Conservation (phyloP, 225 moss, liverwort and hornwort species). For the Marchantia polymorpha region DNA sequence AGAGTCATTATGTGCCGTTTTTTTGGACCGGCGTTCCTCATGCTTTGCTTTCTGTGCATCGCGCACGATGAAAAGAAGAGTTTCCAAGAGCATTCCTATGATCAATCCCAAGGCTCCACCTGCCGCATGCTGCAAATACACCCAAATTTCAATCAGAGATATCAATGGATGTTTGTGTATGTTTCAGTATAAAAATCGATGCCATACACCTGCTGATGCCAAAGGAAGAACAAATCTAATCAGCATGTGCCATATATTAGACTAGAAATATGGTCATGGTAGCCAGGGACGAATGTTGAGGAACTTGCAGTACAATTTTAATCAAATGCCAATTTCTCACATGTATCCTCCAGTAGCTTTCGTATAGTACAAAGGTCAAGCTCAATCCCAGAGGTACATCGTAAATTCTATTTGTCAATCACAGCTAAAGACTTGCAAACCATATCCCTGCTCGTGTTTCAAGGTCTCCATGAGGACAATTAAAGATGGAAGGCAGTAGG, state of each 20-base stretch:
- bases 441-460: not conserved
- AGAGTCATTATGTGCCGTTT: not conserved
- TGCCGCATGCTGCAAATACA: conserved; percentile 39
- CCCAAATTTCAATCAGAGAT: not conserved
- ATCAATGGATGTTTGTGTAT: no score
- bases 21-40: conserved; percentile 20
- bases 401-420: not conserved
- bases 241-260: not conserved
- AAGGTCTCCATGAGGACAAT: not conserved
- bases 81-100: conserved; percentile 44
- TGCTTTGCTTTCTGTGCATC: conserved; percentile 34
- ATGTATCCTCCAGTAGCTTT: no score
- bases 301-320: no score
- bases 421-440: not conserved
- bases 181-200: not conserved
- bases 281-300: no score
- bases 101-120: conserved; percentile 49
- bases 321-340: no score
- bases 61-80: conserved; percentile 42
- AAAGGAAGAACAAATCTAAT: not conserved
- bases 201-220: no score
- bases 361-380: no score
- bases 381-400: no score
- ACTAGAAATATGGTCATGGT: no score
- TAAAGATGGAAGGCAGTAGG: not conserved